Conservation (phyloP, 139 green algal species). For the Chlamydomonas urium region DNA sequence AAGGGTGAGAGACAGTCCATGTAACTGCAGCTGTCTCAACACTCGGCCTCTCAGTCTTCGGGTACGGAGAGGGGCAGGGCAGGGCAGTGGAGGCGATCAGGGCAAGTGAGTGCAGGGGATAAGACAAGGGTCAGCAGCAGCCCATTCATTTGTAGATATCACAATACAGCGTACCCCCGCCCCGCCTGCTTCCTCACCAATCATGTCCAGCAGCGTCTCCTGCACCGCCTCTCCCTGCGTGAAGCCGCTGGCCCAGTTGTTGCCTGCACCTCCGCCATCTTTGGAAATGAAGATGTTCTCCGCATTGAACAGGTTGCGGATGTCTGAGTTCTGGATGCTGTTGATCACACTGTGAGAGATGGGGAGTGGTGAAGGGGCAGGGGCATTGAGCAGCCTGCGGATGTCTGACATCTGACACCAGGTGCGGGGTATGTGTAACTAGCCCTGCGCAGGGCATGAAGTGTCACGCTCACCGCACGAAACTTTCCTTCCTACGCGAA, state of each 20-base stretch:
- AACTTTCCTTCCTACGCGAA: too few species aligned
- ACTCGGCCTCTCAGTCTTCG: background rate
- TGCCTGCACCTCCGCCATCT: constrained; percentile 94
- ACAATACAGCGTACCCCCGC: background rate
- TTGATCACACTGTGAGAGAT: constrained; percentile 86
- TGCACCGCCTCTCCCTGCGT: constrained; percentile 82
- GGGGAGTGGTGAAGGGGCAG: too few species aligned
- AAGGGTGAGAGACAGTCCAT: too few species aligned
- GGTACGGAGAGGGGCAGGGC: too few species aligned
- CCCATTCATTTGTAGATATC: background rate
- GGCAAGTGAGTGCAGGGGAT: too few species aligned
- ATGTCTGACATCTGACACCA: too few species aligned
- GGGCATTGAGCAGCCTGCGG: too few species aligned
- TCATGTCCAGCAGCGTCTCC: constrained; percentile 98
- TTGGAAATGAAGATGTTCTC: constrained; percentile 95
- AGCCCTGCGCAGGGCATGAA: too few species aligned
- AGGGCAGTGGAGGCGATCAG: too few species aligned
- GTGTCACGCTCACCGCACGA: too few species aligned
- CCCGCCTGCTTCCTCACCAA: constrained; percentile 50
- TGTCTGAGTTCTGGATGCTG: constrained; percentile 90
- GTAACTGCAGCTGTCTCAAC: background rate
- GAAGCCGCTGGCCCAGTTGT: constrained; percentile 98
- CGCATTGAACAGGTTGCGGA: constrained; percentile 95
- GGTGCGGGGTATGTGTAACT: too few species aligned
- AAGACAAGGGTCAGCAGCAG: too few species aligned